Conservation (phyloP, 2,329 filamentous ascomycete species). For the Colletotrichum magnum region DNA sequence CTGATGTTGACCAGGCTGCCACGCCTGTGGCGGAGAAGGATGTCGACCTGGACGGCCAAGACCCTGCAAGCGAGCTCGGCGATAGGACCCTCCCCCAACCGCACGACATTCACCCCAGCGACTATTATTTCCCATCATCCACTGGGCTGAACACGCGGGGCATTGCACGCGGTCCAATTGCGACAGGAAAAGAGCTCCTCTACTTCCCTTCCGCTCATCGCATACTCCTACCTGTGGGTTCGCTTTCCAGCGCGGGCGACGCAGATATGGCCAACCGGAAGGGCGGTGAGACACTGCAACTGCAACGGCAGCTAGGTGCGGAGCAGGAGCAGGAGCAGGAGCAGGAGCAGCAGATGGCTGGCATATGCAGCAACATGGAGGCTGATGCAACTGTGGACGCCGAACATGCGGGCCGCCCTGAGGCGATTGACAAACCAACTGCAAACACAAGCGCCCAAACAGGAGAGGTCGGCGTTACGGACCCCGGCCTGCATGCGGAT, state of each 20-base stretch:
- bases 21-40: constrained; percentile 26
- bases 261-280: constrained; percentile 29
- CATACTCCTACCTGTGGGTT: constrained; percentile 4
- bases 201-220: constrained; percentile 21
- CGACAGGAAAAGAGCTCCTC: not conserved
- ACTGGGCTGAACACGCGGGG: constrained; percentile 30
- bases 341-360: constrained; percentile 17
- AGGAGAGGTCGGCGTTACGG: constrained; percentile 23
- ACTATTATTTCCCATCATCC: constrained; percentile 31
- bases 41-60: constrained; percentile 28
- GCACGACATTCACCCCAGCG: constrained; percentile 26
- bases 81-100: constrained; percentile 5
- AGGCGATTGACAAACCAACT: constrained; percentile 34
- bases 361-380: constrained; percentile 8
- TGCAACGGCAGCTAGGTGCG: constrained; percentile 13
- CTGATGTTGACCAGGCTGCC: constrained; percentile 15
- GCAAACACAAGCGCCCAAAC: constrained; percentile 17
- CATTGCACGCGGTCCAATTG: constrained; percentile 12
- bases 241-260: constrained; percentile 7
- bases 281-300: constrained; percentile 35
- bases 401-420: constrained; percentile 34
- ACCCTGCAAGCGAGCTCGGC: constrained; percentile 26
- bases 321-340: not conserved
- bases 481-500: constrained; percentile 38
- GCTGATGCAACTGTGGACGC: constrained; percentile 35